Base-by-base conservation (phyloP, 2,329 filamentous ascomycete species). In the Lecanoromycetidae sp. region DNA sequence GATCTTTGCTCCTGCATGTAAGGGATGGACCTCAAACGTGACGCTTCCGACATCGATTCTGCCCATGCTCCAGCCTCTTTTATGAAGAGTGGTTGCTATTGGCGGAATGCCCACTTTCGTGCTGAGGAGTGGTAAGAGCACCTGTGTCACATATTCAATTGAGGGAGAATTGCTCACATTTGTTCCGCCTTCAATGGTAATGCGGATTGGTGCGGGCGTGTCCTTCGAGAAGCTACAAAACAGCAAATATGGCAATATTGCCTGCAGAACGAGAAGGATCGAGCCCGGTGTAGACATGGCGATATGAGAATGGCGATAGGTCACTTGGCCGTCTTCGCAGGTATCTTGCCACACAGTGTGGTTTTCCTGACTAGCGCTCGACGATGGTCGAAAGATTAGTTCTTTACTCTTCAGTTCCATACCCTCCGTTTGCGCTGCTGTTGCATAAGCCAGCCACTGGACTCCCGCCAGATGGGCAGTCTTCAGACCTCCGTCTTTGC, bases 181-280 rank as follows among this genome's bases (percentile, higher is more conserved):
- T 0, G 76, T 80, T 6, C 76, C 76, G 5, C 77, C 77, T 7
- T 62, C 70, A 29, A 80, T 67, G 2, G 58, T 65, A 7, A 79
- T 53, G 17, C 54, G 58, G 40, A 69, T 60, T 25, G 48, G 50
- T 15, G 44, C 19, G 40, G 46, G 9, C 38, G 39, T 33, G 45
- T 50, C 23, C 56, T 53, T n/a, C n/a, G n/a, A n/a, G n/a, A n/a
- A 46, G 20, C 26, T 48, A 26, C 60, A 59, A 58, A 76, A 71
- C 1, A 80, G 58, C 2, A 79, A 58, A 53, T 71, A 79, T 0
- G 77, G 77, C 32, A 79, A 68, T 3, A 80, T 61, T 4, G 76
- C 75, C 57, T 80, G 76, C 44, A 79, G 66, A 0, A 77, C 69
- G 10, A 80, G 63, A 38, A 69, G 73, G 4, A 75, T 67, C 15